Percentiles rank a stretch among this genome's conserved stretches.
phyloP scores from a whole-genome alignment of 2,329 filamentous ascomycete species.

The Lachnellula subtilissima region DNA sequence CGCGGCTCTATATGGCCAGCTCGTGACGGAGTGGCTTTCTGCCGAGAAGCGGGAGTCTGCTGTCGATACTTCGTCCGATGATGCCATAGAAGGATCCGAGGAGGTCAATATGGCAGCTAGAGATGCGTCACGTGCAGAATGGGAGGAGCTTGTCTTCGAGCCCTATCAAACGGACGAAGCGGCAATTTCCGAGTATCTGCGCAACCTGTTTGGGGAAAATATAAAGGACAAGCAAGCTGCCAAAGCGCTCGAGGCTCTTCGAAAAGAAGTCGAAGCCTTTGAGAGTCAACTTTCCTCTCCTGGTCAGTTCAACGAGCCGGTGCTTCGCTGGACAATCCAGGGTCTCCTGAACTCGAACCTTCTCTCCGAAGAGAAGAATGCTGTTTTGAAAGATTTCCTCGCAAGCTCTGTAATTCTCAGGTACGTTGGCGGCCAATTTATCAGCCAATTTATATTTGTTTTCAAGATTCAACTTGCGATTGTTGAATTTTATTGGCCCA shows the following conservation, averaged over 20 bases:
- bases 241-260: conserved; percentile 40
- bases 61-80: conserved; percentile 4
- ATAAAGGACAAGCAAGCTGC: conserved; percentile 34
- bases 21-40: conserved; percentile 51
- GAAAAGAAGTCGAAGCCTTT: conserved; percentile 36
- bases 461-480: no score
- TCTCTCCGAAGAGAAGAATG: conserved; percentile 46
- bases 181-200: conserved; percentile 46
- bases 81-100: conserved; percentile 30
- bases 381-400: conserved; percentile 46
- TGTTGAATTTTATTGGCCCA: no score
- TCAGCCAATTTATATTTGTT: not conserved
- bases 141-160: conserved; percentile 54
- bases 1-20: conserved; percentile 49
- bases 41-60: conserved; percentile 18
- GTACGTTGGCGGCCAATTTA: not conserved
- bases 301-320: conserved; percentile 37
- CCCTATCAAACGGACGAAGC: conserved; percentile 40
- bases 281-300: conserved; percentile 22
- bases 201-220: conserved; percentile 40
- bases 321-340: conserved; percentile 42
- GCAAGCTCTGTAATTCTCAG: conserved; percentile 43
- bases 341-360: conserved; percentile 47
- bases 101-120: conserved; percentile 47
- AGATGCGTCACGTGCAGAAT: conserved; percentile 45